Percentiles rank a stretch among this genome's conserved stretches.
Evolutionary conservation across 1,284 basidiomycete genomes (phyloP).

Genomic region (Peniophora sp.): DNA sequence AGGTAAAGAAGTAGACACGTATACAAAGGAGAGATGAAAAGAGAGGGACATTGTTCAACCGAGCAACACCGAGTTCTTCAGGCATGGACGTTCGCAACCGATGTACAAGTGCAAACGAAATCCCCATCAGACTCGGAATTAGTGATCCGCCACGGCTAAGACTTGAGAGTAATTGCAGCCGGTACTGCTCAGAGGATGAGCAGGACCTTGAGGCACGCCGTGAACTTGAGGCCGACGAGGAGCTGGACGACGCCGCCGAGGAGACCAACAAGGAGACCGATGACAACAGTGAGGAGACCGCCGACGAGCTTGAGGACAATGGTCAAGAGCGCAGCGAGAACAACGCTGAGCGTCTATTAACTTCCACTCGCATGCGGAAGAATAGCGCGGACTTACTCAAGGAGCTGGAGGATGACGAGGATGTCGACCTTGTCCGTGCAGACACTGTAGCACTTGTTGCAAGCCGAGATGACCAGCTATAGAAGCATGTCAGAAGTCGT

Average conservation of each 20-base stretch:
- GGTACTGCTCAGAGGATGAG: neutral
- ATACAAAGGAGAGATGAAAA: too few relatives aligned
- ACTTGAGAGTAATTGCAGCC: too few relatives aligned
- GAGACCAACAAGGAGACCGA: constrained; percentile 9
- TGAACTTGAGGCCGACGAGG: constrained; percentile 11
- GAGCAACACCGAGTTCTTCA: too few relatives aligned
- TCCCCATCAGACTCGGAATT: too few relatives aligned
- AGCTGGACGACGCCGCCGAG: constrained; percentile 7
- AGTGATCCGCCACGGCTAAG: too few relatives aligned
- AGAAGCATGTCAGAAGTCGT: neutral
- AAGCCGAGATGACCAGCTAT: neutral
- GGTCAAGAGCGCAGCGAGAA: neutral
- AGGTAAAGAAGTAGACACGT: too few relatives aligned
- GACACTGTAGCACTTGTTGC: neutral
- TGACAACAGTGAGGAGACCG: constrained; percentile 10
- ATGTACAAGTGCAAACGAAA: too few relatives aligned
- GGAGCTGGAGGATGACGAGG: neutral
- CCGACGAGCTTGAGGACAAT: constrained; percentile 10
- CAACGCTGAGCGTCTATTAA: neutral
- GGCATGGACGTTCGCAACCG: too few relatives aligned
- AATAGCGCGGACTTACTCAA: neutral
- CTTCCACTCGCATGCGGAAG: too few relatives aligned
- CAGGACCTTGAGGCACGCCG: constrained; percentile 11
- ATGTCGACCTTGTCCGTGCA: neutral
- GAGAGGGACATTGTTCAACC: too few relatives aligned